Conservation (phyloP, 2,329 filamentous ascomycete species). For the Aspergillus brasiliensis region DNA sequence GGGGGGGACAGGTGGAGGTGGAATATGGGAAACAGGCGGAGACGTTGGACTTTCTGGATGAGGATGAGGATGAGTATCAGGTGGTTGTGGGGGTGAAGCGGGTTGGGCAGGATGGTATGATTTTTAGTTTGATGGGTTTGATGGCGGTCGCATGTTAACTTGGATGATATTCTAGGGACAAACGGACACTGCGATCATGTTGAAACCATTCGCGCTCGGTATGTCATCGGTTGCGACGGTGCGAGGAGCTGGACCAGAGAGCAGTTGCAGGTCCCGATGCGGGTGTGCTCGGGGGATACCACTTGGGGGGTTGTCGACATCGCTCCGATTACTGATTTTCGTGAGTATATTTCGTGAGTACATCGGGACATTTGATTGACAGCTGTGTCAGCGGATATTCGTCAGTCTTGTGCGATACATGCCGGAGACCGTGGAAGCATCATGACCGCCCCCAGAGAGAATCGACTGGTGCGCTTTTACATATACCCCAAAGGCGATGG, state of each 20-base stretch:
- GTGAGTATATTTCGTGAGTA: not conserved
- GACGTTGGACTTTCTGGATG: not conserved
- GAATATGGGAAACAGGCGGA: conserved; percentile 12
- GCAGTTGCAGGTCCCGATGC: conserved; percentile 58
- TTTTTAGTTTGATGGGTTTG: not conserved
- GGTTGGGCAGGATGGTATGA: not conserved
- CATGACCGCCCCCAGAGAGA: conserved; percentile 22
- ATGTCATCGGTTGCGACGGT: conserved; percentile 69
- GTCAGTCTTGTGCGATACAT: conserved; percentile 17
- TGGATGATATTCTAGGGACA: not conserved
- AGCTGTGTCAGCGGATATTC: conserved; percentile 17
- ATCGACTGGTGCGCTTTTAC: conserved; percentile 20
- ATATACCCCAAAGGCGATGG: conserved; percentile 12
- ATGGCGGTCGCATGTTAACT: not conserved
- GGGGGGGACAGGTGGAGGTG: not conserved
- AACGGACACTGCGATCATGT: not conserved
- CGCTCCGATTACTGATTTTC: conserved; percentile 49
- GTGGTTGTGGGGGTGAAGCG: conserved; percentile 2
- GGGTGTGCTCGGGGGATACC: conserved; percentile 55
- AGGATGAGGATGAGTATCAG: not conserved
- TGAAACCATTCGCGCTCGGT: conserved; percentile 57
- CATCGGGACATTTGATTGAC: too few relatives aligned
- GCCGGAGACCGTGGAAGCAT: conserved; percentile 15
- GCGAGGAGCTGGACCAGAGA: conserved; percentile 67
- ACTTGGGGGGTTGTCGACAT: conserved; percentile 55